Percentiles rank a stretch among this genome's conserved stretches.
phyloP scores from a whole-genome alignment of 1,284 basidiomycete species.

The Neotropicomus parvogracilis region DNA sequence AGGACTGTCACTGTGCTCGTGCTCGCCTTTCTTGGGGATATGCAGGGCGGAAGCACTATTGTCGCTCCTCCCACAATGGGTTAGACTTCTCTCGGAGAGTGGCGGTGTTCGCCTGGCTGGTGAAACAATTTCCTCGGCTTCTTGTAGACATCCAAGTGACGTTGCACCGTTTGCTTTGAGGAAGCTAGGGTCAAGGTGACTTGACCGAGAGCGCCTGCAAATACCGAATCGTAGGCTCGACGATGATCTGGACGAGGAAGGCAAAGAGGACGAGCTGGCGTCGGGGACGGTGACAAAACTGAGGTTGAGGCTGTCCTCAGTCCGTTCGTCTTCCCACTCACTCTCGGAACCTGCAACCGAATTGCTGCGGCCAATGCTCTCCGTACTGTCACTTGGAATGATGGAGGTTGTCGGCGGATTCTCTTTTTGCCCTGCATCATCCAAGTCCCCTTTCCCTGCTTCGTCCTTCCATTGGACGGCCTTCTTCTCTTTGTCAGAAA shows the following conservation, averaged over 20 bases:
- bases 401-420: conserved; percentile 43
- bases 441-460: conserved; percentile 77
- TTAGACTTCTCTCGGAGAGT: conserved; percentile 62
- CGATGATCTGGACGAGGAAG: conserved; percentile 18
- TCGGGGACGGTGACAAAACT: conserved; percentile 43
- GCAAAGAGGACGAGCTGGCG: conserved; percentile 17
- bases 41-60: conserved; percentile 18
- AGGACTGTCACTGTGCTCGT: conserved; percentile 41
- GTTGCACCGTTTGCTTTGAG: conserved; percentile 55
- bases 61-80: conserved; percentile 33
- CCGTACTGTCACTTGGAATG: conserved; percentile 30
- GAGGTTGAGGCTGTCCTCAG: conserved; percentile 64
- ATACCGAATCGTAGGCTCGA: conserved; percentile 14
- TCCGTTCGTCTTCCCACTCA: conserved; percentile 86
- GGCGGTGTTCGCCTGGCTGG: conserved; percentile 39
- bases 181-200: conserved; percentile 65
- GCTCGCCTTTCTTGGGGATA: conserved; percentile 38
- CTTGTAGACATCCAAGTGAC: conserved; percentile 60
- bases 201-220: conserved; percentile 51
- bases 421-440: conserved; percentile 58
- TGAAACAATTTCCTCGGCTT: conserved; percentile 61
- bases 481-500: conserved; percentile 70
- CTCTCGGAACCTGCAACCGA: conserved; percentile 66
- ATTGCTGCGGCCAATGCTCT: conserved; percentile 28
- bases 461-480: conserved; percentile 89